Evolutionary conservation across 352 stramenopile species (phyloP), one percentile per base, ranked within the genome.

Genomic region (Globisporangium megalacanthum): DNA sequence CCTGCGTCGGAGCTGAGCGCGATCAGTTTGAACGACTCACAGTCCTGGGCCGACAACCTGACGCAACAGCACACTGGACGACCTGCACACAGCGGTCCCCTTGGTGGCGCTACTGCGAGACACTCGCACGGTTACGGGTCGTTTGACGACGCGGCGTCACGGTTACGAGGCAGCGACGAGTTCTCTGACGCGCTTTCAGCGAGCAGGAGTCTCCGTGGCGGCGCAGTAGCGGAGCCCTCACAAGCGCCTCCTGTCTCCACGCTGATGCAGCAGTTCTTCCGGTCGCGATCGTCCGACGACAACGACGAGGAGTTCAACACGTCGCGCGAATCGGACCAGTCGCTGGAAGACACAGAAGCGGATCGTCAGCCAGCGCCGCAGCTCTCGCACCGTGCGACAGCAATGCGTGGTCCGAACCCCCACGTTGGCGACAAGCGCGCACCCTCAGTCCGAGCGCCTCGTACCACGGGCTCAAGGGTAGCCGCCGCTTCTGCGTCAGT

Each of bases 11-110:
- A 92, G 17, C 58, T 88, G 7, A 92, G 83, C 33, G 83, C 79
- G 29, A 64, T 92, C 36, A 94, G 85, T 57, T 73, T 93, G 36
- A 74, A 91, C 49, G 83, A 94, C 63, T 92, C 85, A 29, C 79
- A 85, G 52, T 72, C 83, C 1, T 94, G 85, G 85, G 71, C 75
- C 36, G 77, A 87, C 44, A 67, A 72, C 2, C 64, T 85, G 49
- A 70, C 76, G 1, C 68, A 69, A 22, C 70, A 83, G 20, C 54
- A 66, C 20, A 22, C 14, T 50, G 41, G 3, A 14, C 25, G 39
- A 35, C 35, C 15, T 7, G 50, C 25, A 29, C 25, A 29, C 25
- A 29, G 4, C 4, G 25, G 25, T 4, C 25, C 25, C 2, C 25
- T 42, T 10, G 68, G 19, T 29, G 49, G 35, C 14, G 56, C 41